A percentile compares a stretch with the other conserved stretches of the same genome.
Conservation (phyloP, 176 grass and related monocot genomes). For the Carex kokanica region DNA sequence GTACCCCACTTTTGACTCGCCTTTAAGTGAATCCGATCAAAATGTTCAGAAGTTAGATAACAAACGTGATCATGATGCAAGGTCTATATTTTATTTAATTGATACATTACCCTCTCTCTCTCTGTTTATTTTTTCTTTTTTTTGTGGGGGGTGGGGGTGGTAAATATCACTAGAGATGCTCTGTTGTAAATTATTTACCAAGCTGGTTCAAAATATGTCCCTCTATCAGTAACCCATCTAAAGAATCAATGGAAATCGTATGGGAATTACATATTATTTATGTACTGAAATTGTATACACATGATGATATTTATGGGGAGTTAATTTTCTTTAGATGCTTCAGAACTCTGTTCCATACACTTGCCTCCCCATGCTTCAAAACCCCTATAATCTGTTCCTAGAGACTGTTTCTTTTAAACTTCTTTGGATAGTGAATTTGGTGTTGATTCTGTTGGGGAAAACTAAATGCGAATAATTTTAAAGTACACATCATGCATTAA, state of each 20-base stretch:
- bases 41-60: slow-evolving; percentile 24
- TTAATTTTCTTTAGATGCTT: neutral
- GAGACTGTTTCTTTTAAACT: neutral
- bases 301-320: neutral
- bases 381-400: too few species aligned
- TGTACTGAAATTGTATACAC: neutral
- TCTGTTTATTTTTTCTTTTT: neutral
- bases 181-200: neutral
- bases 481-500: neutral
- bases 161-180: neutral
- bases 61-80: neutral
- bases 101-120: neutral
- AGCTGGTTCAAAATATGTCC: neutral
- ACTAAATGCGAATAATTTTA: neutral
- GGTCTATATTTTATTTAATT: neutral
- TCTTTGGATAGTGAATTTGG: neutral
- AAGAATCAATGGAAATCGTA: neutral
- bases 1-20: slow-evolving; percentile 34
- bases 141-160: too few species aligned
- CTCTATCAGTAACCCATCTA: neutral
- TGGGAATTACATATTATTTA: neutral
- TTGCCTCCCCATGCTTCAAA: neutral
- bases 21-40: slow-evolving; percentile 27
- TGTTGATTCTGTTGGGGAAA: neutral
- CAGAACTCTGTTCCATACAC: neutral